phyloP scores from a whole-genome alignment of 2,329 filamentous ascomycete genomes.

The Colletotrichum tropicicola region DNA sequence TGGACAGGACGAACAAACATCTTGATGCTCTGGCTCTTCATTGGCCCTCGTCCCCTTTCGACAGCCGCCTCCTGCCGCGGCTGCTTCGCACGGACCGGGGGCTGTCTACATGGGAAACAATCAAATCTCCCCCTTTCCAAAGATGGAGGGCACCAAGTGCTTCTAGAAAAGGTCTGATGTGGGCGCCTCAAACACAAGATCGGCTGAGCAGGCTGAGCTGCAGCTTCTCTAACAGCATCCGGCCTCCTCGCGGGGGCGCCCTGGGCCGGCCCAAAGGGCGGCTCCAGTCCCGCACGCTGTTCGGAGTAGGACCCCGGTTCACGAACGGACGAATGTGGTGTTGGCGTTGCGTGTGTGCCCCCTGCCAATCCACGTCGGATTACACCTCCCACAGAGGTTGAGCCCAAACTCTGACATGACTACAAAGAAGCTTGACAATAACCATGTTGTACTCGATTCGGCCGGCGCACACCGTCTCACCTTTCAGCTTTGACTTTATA shows the following conservation, averaged over 20 bases:
- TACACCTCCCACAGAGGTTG: neutral
- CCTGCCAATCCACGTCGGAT: neutral
- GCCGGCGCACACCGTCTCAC: neutral
- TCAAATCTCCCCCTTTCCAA: neutral
- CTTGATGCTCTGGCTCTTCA: neutral
- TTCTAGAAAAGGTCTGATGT: constrained; percentile 26
- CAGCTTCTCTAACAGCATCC: constrained; percentile 7
- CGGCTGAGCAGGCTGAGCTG: constrained; percentile 15
- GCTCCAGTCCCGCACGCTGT: neutral
- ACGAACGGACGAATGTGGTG: neutral
- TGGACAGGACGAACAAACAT: neutral
- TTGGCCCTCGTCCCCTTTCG: neutral
- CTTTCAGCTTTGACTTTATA: neutral
- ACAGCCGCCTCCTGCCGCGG: neutral
- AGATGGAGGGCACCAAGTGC: neutral
- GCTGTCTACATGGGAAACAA: neutral
- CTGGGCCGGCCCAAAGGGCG: neutral
- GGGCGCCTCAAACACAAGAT: constrained; percentile 17
- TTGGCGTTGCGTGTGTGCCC: neutral
- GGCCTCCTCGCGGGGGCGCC: neutral
- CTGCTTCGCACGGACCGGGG: neutral
- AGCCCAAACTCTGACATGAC: constrained; percentile 1
- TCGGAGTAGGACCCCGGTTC: constrained; percentile 10
- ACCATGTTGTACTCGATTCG: neutral
- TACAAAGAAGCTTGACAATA: neutral